Evolutionary conservation across 768 basidiomycete species (phyloP).

Genomic region (Lentinula raphanica): DNA sequence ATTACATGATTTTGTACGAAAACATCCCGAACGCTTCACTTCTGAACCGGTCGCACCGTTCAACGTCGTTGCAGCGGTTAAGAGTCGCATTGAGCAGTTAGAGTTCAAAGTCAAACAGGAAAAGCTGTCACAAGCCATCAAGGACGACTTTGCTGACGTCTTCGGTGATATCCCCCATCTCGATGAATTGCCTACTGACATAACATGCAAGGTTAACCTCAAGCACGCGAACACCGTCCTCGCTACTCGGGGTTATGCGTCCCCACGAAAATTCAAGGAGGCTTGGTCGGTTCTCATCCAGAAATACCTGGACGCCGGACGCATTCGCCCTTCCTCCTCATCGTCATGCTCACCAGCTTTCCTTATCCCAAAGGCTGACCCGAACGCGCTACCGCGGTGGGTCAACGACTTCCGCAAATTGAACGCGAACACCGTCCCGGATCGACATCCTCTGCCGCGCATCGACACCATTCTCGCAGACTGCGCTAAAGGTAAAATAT

Average conservation of each 20-base stretch:
- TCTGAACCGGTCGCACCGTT: too few species aligned
- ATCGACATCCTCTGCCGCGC: slow-evolving; percentile 19
- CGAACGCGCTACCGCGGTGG: slow-evolving; percentile 15
- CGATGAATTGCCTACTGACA: background rate
- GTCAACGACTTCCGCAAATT: slow-evolving; percentile 23
- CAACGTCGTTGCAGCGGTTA: too few species aligned
- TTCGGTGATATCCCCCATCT: too few species aligned
- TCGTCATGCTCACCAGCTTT: slow-evolving; percentile 24
- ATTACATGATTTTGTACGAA: too few species aligned
- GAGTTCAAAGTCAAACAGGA: too few species aligned
- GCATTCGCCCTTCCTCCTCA: slow-evolving; percentile 19
- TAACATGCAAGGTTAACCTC: slow-evolving; percentile 14
- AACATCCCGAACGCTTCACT: too few species aligned
- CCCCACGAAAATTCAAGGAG: slow-evolving; percentile 24
- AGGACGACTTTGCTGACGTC: too few species aligned
- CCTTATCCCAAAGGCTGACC: slow-evolving; percentile 28
- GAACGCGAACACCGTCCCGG: slow-evolving; percentile 18
- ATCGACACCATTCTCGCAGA: slow-evolving; percentile 27
- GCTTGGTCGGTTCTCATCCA: slow-evolving; percentile 24
- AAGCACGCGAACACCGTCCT: slow-evolving; percentile 19
- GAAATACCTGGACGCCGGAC: slow-evolving; percentile 24
- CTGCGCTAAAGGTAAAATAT: slow-evolving; percentile 31
- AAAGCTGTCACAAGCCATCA: too few species aligned
- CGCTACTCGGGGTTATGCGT: slow-evolving; percentile 14
- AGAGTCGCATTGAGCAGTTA: too few species aligned